Percentiles rank a stretch among this genome's conserved stretches.
Conservation (phyloP, 2,329 filamentous ascomycete species). For the Trichoderma polysporum region DNA sequence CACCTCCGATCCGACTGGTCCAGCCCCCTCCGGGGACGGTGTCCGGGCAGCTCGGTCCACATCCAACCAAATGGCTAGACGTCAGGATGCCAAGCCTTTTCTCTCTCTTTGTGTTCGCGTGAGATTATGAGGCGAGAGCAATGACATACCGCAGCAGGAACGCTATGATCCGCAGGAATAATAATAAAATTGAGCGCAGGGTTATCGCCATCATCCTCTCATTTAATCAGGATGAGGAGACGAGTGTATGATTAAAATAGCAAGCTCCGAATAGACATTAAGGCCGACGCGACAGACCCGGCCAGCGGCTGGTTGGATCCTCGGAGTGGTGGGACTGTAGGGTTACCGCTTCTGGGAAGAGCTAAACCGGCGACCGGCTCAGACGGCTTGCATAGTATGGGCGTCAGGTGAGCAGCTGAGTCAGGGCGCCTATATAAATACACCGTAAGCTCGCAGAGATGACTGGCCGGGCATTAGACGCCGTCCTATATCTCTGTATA, state of each 20-base stretch:
- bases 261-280: neutral
- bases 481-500: neutral
- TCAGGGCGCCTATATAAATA: constrained; percentile 13
- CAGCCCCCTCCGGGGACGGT: constrained; percentile 7
- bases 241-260: neutral
- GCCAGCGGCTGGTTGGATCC: neutral
- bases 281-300: neutral
- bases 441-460: constrained; percentile 10
- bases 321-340: constrained; percentile 4
- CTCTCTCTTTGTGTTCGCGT: neutral
- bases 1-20: constrained; percentile 1
- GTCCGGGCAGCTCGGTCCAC: constrained; percentile 10
- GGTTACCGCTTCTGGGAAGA: constrained; percentile 9
- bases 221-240: neutral
- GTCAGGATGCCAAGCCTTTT: neutral
- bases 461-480: constrained; percentile 4
- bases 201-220: neutral
- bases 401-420: constrained; percentile 26
- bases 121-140: neutral
- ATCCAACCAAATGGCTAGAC: constrained; percentile 10
- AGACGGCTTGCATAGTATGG: constrained; percentile 21
- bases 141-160: constrained; percentile 9
- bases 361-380: constrained; percentile 3
- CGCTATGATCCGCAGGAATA: neutral
- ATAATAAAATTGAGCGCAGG: neutral